Conservation (phyloP, 139 green algal species). For the Chlorella sorokiniana region DNA sequence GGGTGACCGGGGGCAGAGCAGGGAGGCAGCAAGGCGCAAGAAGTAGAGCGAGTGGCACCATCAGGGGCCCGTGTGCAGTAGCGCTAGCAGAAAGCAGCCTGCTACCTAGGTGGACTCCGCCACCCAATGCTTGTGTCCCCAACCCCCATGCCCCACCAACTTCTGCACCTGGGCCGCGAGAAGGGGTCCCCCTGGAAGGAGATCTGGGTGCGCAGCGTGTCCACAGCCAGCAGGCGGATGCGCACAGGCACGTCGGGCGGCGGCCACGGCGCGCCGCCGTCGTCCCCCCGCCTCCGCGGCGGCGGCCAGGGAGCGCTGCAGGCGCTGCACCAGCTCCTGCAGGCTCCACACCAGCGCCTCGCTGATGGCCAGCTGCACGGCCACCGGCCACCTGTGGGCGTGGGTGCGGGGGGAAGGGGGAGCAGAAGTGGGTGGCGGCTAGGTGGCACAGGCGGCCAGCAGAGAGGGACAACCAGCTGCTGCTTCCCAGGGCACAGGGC, state of each 20-base stretch:
- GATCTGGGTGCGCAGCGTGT: conserved; percentile 57
- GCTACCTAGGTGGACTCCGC: not conserved
- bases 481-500: too few relatives aligned
- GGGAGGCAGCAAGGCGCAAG: too few relatives aligned
- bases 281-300: conserved; percentile 10
- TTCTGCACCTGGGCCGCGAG: conserved; percentile 60
- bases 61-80: too few relatives aligned
- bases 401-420: not conserved
- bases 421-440: not conserved
- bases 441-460: not conserved
- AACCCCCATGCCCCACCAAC: too few relatives aligned
- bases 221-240: conserved; percentile 68
- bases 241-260: conserved; percentile 57
- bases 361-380: conserved; percentile 58
- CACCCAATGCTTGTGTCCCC: too few relatives aligned
- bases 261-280: conserved; percentile 5
- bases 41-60: too few relatives aligned
- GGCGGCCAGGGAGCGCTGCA: conserved; percentile 34
- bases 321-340: conserved; percentile 41
- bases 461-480: conserved; percentile 11
- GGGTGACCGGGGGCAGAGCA: conserved; percentile 46
- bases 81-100: too few relatives aligned
- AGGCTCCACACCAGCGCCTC: conserved; percentile 73
- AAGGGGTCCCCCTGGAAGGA: conserved; percentile 71
- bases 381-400: conserved; percentile 21